Evolutionary conservation across 352 stramenopile species (phyloP), one percentile per base, ranked within the genome.

Genomic region (Pythium myriotylum): DNA sequence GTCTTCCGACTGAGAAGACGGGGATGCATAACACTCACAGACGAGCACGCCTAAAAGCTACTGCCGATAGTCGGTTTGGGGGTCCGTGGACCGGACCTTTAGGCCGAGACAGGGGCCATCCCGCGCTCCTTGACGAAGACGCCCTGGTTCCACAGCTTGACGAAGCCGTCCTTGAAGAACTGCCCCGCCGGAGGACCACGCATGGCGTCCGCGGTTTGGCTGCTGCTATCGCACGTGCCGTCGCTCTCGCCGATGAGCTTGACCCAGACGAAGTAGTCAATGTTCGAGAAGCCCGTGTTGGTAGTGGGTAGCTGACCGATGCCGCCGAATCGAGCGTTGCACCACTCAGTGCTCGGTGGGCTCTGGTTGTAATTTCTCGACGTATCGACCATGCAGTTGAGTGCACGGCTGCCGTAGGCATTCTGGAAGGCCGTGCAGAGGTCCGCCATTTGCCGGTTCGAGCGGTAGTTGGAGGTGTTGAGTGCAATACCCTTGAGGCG

Each of bases 391-490:
- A 90, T 72, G 66, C 84, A 92, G 39, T 76, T 58, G 12, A 85
- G 53, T 7, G 65, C 50, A 2, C 48, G 72, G 23, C 67, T 72
- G 9, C 70, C 74, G 52, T 82, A 53, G 1, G 77, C 77, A 13
- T 20, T 59, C 53, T 91, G 77, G 58, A 91, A 92, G 48, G 70
- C 84, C 33, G 40, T 64, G 65, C 81, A 92, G 3, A 88, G 56
- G 16, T 54, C 62, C 3, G 73, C 53, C 12, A 92, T 63, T 17
- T 78, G 67, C 43, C 40, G 52, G 23, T 64, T 88, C 6, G 77
- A 74, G 57, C 81, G 81, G 54, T 90, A 92, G 72, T 92, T 92
- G 60, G 76, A 88, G 13, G 84, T 90, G 74, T 92, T 91, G 49
- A 92, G 73, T 32, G 73, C 72, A 53, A 92, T 89, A 14, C 81